A percentile compares a stretch with the other conserved stretches of the same genome.
Evolutionary conservation across 345 rosid genomes (phyloP).

Genomic region (Carallia pectinifolia): DNA sequence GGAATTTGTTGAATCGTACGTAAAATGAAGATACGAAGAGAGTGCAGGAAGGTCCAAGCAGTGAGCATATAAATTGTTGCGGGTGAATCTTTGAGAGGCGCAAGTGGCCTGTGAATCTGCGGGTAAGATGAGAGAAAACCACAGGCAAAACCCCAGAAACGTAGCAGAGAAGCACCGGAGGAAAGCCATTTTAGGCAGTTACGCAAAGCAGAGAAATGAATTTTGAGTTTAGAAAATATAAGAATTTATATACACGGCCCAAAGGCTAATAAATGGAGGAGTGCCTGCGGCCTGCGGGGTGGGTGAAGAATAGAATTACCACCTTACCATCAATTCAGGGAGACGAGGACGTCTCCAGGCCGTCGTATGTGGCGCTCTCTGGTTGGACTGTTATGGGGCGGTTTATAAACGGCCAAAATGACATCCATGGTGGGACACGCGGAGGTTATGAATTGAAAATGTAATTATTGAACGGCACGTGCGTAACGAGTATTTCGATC

Average conservation of each 20-base stretch:
- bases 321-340: too few relatives aligned
- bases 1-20: constrained; percentile 19
- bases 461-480: background rate
- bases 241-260: background rate
- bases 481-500: background rate
- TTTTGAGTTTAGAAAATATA: too few relatives aligned
- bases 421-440: background rate
- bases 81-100: constrained; percentile 7
- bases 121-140: constrained; percentile 8
- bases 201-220: too few relatives aligned
- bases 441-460: background rate
- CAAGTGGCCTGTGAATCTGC: constrained; percentile 11
- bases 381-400: too few relatives aligned
- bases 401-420: too few relatives aligned
- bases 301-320: background rate
- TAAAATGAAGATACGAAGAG: constrained; percentile 20
- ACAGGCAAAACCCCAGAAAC: background rate
- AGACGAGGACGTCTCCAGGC: too few relatives aligned
- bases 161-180: background rate
- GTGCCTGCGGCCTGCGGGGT: too few relatives aligned
- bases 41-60: constrained; percentile 33
- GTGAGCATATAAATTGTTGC: constrained; percentile 16
- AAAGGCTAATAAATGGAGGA: background rate
- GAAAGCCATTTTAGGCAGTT: constrained; percentile 7
- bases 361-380: too few relatives aligned